phyloP scores from a whole-genome alignment of 768 basidiomycete species.

The Austroboletus eburneus region DNA sequence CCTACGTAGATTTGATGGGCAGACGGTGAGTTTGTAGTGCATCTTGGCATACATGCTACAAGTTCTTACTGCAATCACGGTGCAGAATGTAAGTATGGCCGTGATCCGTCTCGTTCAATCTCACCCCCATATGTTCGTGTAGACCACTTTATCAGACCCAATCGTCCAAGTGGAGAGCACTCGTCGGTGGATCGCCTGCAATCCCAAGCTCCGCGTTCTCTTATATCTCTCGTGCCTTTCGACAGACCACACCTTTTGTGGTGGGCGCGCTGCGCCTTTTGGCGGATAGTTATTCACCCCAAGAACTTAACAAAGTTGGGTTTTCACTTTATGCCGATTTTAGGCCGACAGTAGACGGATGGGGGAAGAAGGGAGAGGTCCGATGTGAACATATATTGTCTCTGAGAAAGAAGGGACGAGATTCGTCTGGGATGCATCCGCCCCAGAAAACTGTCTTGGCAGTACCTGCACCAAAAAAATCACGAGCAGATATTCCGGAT shows the following conservation, averaged over 20 bases:
- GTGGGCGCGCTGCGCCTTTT: slow-evolving; percentile 74
- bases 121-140: slow-evolving; percentile 7
- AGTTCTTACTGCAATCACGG: background rate
- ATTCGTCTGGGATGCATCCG: slow-evolving; percentile 10
- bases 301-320: slow-evolving; percentile 61
- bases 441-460: slow-evolving; percentile 4
- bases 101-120: background rate
- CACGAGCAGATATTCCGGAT: slow-evolving; percentile 33
- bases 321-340: slow-evolving; percentile 85
- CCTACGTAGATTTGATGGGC: slow-evolving; percentile 85
- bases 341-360: slow-evolving; percentile 73
- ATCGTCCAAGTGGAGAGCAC: slow-evolving; percentile 73
- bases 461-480: slow-evolving; percentile 39
- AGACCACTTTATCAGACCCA: slow-evolving; percentile 80
- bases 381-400: slow-evolving; percentile 64
- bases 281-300: slow-evolving; percentile 52
- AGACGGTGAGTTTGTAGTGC: slow-evolving; percentile 42
- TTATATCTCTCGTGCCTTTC: slow-evolving; percentile 77
- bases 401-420: slow-evolving; percentile 39
- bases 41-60: background rate
- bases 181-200: slow-evolving; percentile 65
- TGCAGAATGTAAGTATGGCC: slow-evolving; percentile 38
- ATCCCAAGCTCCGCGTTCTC: slow-evolving; percentile 72
- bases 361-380: slow-evolving; percentile 81
- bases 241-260: slow-evolving; percentile 73